Percentiles rank a stretch among this genome's conserved stretches.
phyloP scores from a whole-genome alignment of 2,329 filamentous ascomycete species.

The Penicillium sp. region DNA sequence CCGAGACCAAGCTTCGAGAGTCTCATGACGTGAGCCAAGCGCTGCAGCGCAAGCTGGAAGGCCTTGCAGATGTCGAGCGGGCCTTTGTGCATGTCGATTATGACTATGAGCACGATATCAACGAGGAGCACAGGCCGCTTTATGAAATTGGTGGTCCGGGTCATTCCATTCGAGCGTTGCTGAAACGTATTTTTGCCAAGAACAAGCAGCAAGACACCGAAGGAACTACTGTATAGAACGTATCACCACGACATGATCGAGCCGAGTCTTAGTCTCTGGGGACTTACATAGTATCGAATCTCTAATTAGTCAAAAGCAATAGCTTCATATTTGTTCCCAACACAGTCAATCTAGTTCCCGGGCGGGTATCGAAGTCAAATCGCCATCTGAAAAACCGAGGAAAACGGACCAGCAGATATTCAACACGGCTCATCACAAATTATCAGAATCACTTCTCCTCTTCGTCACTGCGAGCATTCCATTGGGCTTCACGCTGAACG shows the following conservation, averaged over 20 bases:
- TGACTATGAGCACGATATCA: constrained; percentile 11
- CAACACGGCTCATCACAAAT: not conserved
- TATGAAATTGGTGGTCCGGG: constrained; percentile 5
- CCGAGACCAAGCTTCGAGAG: constrained; percentile 12
- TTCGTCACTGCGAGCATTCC: constrained; percentile 4
- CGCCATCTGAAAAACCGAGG: too few relatives aligned
- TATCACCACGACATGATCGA: not conserved
- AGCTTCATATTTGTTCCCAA: not conserved
- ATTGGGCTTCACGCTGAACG: constrained; percentile 20
- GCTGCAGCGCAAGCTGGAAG: constrained; percentile 15
- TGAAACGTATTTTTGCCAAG: not conserved
- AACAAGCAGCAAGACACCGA: not conserved
- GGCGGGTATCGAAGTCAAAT: too few relatives aligned
- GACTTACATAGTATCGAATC: not conserved
- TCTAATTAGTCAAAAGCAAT: not conserved
- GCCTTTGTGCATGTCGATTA: constrained; percentile 19
- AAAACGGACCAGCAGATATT: not conserved
- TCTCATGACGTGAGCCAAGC: constrained; percentile 15
- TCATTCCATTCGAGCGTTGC: constrained; percentile 2
- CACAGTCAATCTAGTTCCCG: too few relatives aligned
- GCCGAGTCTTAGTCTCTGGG: not conserved
- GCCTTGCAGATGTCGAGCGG: constrained; percentile 10
- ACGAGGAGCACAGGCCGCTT: constrained; percentile 3
- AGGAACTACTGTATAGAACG: not conserved
- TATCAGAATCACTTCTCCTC: not conserved